Conservation (phyloP, 148 eudicot species). For the Rhododendron ovatum region DNA sequence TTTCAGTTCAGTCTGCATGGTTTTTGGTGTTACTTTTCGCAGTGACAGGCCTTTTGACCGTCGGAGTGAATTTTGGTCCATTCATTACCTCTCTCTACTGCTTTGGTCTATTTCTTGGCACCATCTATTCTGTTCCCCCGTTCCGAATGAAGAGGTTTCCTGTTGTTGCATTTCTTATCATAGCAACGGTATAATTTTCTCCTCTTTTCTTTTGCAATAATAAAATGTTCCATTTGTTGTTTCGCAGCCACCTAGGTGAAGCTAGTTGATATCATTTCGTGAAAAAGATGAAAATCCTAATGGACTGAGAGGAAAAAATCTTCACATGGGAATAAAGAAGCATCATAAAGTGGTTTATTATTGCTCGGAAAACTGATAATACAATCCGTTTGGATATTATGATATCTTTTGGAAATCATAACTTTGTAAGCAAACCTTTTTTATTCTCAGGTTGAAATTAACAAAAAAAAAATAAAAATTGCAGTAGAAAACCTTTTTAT, state of each 20-base stretch:
- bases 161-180: conserved; percentile 88
- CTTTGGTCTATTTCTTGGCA: conserved; percentile 92
- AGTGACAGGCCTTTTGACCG: conserved; percentile 63
- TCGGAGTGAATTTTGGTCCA: conserved; percentile 77
- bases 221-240: neutral
- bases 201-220: neutral
- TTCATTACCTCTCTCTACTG: conserved; percentile 83
- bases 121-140: conserved; percentile 98
- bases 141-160: conserved; percentile 93
- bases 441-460: neutral
- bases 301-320: neutral
- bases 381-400: neutral
- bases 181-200: conserved; percentile 64
- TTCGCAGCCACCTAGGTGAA: neutral
- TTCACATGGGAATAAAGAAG: neutral
- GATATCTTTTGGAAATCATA: neutral
- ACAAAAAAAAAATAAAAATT: neutral
- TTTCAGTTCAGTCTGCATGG: conserved; percentile 94
- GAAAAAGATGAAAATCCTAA: neutral
- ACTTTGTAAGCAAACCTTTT: neutral
- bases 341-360: neutral
- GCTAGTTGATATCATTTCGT: neutral
- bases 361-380: neutral
- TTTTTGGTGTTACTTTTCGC: conserved; percentile 74
- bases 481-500: neutral